These are phyloP conservation scores for Neurospora sublineolata DNA, from an alignment of 495 filamentous ascomycete genomes.

Conservation along the genomic window DNA sequence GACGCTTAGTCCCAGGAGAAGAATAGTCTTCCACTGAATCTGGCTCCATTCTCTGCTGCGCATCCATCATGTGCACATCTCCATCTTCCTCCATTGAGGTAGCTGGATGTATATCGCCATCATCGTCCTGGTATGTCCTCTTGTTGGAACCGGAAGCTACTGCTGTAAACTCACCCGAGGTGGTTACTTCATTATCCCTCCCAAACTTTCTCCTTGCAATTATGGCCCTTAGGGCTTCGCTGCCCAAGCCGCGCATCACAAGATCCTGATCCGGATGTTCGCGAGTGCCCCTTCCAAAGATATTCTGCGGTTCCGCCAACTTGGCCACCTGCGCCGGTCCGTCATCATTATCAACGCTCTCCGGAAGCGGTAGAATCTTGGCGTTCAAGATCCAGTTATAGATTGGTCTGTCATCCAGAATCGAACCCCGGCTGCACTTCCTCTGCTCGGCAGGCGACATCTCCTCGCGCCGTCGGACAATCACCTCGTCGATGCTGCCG, in stretches of 20 bases:
- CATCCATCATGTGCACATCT: background rate
- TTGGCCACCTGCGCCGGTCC: slow-evolving; percentile 44
- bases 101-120: background rate
- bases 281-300: slow-evolving; percentile 43
- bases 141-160: background rate
- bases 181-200: background rate
- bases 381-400: slow-evolving; percentile 68
- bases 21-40: background rate
- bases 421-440: slow-evolving; percentile 37
- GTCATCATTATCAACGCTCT: slow-evolving; percentile 16
- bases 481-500: slow-evolving; percentile 76
- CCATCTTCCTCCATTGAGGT: background rate
- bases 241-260: slow-evolving; percentile 6
- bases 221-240: background rate
- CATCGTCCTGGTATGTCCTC: background rate
- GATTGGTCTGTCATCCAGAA: slow-evolving; percentile 69
- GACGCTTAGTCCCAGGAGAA: slow-evolving; percentile 2
- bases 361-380: slow-evolving; percentile 47
- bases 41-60: background rate
- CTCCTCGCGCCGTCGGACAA: slow-evolving; percentile 57
- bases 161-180: background rate
- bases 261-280: slow-evolving; percentile 27
- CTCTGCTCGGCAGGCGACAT: slow-evolving; percentile 69
- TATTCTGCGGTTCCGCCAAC: slow-evolving; percentile 39
- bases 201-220: background rate